phyloP scores from a whole-genome alignment of 805 yeast genomes.

The Teunomyces aglyptinius region DNA sequence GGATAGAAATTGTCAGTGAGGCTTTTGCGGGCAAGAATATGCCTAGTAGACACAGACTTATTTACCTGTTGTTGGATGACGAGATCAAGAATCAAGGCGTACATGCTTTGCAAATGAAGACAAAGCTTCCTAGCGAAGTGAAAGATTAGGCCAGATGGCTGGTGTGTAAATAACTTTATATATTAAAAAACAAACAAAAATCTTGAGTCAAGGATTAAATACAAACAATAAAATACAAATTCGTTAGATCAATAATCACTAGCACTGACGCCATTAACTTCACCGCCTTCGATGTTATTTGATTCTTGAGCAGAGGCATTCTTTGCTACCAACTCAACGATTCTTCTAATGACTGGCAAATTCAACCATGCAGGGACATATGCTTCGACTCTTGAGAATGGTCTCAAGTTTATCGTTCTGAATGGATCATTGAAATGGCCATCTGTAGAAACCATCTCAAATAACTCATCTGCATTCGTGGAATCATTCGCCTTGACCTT shows the following conservation, averaged over 20 bases:
- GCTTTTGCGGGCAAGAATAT: conserved; percentile 60
- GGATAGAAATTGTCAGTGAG: conserved; percentile 69
- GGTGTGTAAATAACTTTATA: background rate
- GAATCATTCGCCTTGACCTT: conserved; percentile 62
- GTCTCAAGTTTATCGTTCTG: conserved; percentile 68
- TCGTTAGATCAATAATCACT: conserved; percentile 2
- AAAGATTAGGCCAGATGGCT: background rate
- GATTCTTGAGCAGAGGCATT: conserved; percentile 71
- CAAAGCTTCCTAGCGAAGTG: conserved; percentile 53
- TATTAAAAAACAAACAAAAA: conserved; percentile 1
- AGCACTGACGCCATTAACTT: conserved; percentile 4
- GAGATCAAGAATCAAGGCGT: conserved; percentile 71
- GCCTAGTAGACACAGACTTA: conserved; percentile 75
- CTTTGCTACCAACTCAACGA: conserved; percentile 83
- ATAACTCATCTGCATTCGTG: conserved; percentile 56
- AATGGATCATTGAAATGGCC: conserved; percentile 85
- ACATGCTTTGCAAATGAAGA: conserved; percentile 84
- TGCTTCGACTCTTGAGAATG: conserved; percentile 78
- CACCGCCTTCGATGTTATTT: conserved; percentile 11
- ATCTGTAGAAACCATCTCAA: conserved; percentile 64
- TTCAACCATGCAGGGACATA: conserved; percentile 94
- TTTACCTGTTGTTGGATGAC: conserved; percentile 66
- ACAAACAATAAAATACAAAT: conserved; percentile 5
- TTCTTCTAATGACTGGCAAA: conserved; percentile 82
- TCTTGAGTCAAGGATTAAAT: background rate